phyloP scores from a whole-genome alignment of 768 basidiomycete species.

The Termitomyces sp. region DNA sequence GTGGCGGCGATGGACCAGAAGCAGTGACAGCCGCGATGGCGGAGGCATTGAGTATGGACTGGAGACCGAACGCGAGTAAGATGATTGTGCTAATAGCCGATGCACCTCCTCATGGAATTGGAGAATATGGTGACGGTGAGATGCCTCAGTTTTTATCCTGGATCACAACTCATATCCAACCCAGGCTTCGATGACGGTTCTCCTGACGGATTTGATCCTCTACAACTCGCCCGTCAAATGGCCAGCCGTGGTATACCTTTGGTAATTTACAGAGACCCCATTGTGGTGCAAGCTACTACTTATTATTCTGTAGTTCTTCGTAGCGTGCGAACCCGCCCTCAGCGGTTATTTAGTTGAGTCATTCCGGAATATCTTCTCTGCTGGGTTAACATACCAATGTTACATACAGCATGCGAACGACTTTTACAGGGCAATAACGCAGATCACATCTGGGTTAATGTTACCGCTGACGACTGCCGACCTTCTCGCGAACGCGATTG shows the following conservation, averaged over 20 bases:
- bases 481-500: conserved; percentile 91
- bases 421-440: conserved; percentile 90
- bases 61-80: conserved; percentile 85
- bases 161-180: conserved; percentile 12
- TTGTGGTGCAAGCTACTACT: conserved; percentile 8
- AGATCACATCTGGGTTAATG: conserved; percentile 94
- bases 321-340: conserved; percentile 97
- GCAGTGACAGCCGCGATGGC: conserved; percentile 92
- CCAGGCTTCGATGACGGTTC: conserved; percentile 91
- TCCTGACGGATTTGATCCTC: conserved; percentile 90
- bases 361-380: conserved; percentile 5
- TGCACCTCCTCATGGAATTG: conserved; percentile 96
- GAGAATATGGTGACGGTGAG: conserved; percentile 93
- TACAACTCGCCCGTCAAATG: conserved; percentile 86
- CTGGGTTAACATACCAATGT: neutral
- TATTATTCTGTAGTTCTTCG: conserved; percentile 71
- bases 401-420: conserved; percentile 80
- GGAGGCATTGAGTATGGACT: conserved; percentile 85
- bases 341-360: conserved; percentile 81
- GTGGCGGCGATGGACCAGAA: conserved; percentile 94
- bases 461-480: conserved; percentile 94
- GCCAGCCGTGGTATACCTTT: conserved; percentile 87
- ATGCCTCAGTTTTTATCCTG: conserved; percentile 12
- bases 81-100: conserved; percentile 98
- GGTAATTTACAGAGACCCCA: conserved; percentile 33